Conservation (phyloP, 164 flowering plant species). For the Piper longum region DNA sequence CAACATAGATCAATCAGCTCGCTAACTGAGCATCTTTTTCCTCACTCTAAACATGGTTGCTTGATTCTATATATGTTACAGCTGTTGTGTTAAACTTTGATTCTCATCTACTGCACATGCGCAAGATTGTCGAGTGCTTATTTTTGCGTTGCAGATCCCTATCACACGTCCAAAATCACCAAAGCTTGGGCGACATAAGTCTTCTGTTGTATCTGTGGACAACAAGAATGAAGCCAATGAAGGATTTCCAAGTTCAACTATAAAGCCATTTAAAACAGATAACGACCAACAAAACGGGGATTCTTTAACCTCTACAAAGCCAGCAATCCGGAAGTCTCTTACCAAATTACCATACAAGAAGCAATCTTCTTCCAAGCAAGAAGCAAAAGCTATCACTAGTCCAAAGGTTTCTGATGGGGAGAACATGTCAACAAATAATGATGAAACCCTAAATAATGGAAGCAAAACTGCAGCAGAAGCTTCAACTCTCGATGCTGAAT, state of each 20-base stretch:
- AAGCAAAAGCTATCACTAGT: conserved; percentile 21
- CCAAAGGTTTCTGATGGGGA: conserved; percentile 11
- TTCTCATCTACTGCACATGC: not conserved
- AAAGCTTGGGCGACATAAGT: conserved; percentile 70
- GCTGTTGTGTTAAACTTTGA: not conserved
- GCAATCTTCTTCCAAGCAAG: conserved; percentile 14
- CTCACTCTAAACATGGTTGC: too few species aligned
- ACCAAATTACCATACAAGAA: conserved; percentile 31
- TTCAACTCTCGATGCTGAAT: conserved; percentile 10
- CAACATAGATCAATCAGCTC: too few species aligned
- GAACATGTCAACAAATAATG: conserved; percentile 1
- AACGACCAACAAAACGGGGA: not conserved
- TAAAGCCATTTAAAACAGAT: conserved; percentile 16
- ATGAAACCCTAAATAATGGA: conserved; percentile 3
- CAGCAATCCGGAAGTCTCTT: conserved; percentile 29
- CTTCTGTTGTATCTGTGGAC: conserved; percentile 12
- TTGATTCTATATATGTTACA: too few species aligned
- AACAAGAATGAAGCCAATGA: conserved; percentile 20
- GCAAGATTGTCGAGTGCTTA: not conserved
- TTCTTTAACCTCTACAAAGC: conserved; percentile 14
- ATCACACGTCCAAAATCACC: conserved; percentile 78
- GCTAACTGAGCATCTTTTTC: too few species aligned
- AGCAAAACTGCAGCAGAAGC: conserved; percentile 5
- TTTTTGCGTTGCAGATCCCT: conserved; percentile 40
- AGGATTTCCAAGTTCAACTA: conserved; percentile 6